Percentiles rank a stretch among this genome's conserved stretches.
Evolutionary conservation across 805 yeast species (phyloP).

Genomic region (Wickerhamiella parazyma): DNA sequence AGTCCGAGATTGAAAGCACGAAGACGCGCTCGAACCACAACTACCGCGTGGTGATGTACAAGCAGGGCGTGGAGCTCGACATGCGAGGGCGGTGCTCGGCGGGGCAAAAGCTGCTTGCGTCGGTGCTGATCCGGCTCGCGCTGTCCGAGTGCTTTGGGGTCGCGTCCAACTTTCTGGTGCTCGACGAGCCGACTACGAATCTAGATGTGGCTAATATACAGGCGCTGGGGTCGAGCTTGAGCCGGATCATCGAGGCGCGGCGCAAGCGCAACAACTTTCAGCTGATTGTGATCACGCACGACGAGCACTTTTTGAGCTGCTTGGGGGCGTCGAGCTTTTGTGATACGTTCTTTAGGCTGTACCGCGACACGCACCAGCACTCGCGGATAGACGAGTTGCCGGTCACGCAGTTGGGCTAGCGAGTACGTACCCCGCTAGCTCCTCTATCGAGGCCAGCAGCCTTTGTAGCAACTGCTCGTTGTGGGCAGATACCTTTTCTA

Average conservation of each 20-base stretch:
- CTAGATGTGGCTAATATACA: constrained; percentile 81
- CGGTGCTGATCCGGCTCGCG: constrained; percentile 80
- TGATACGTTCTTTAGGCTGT: constrained; percentile 72
- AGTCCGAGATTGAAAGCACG: constrained; percentile 54
- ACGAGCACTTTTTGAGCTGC: constrained; percentile 72
- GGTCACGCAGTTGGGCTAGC: constrained; percentile 15
- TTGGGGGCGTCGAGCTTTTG: constrained; percentile 79
- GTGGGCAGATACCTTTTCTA: not conserved
- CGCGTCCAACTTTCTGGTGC: constrained; percentile 87
- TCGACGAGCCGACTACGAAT: constrained; percentile 97
- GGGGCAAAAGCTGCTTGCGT: constrained; percentile 90
- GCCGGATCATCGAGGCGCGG: constrained; percentile 60
- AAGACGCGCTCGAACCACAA: constrained; percentile 57
- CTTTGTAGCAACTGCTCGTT: not conserved
- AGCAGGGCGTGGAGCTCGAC: constrained; percentile 81
- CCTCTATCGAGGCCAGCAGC: not conserved
- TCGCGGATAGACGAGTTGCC: constrained; percentile 52
- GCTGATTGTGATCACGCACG: constrained; percentile 90
- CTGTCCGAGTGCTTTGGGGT: constrained; percentile 91
- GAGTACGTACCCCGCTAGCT: not conserved
- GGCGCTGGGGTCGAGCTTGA: constrained; percentile 69
- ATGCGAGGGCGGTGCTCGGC: constrained; percentile 99
- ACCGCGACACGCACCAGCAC: constrained; percentile 67
- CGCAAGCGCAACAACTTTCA: constrained; percentile 78
- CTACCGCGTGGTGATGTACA: constrained; percentile 89